Percentiles rank a stretch among this genome's conserved stretches.
phyloP scores from a whole-genome alignment of 495 filamentous ascomycete species.

The Neurospora intermedia region DNA sequence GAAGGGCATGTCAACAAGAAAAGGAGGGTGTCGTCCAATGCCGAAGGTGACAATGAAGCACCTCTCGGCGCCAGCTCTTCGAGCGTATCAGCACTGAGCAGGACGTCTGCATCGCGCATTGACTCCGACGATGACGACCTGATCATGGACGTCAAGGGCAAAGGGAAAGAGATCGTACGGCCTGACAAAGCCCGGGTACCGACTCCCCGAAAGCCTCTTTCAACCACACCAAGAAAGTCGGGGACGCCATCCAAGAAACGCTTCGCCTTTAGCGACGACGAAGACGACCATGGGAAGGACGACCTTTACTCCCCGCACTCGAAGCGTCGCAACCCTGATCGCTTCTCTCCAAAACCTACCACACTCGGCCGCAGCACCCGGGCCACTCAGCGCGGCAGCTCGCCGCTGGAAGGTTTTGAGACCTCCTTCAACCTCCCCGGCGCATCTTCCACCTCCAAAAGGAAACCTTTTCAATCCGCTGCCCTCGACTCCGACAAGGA shows the following conservation, averaged over 20 bases:
- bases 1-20: conserved; percentile 7
- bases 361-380: neutral
- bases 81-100: neutral
- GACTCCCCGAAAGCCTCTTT: neutral
- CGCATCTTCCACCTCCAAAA: neutral
- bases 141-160: conserved; percentile 22
- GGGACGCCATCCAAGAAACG: neutral
- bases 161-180: conserved; percentile 17
- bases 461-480: neutral
- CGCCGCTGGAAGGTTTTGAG: neutral
- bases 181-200: neutral
- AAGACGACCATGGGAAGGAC: neutral
- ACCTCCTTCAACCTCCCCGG: neutral
- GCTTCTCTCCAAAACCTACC: neutral
- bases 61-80: conserved; percentile 11
- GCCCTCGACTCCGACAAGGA: neutral
- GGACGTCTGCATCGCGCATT: neutral
- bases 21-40: conserved; percentile 8
- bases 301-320: neutral
- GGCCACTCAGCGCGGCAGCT: neutral
- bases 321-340: neutral
- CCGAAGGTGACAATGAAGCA: conserved; percentile 16
- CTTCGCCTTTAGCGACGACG: neutral
- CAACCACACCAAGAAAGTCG: neutral
- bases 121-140: conserved; percentile 13